phyloP scores from a whole-genome alignment of 2,329 filamentous ascomycete genomes.

The Calonectria honghensis region DNA sequence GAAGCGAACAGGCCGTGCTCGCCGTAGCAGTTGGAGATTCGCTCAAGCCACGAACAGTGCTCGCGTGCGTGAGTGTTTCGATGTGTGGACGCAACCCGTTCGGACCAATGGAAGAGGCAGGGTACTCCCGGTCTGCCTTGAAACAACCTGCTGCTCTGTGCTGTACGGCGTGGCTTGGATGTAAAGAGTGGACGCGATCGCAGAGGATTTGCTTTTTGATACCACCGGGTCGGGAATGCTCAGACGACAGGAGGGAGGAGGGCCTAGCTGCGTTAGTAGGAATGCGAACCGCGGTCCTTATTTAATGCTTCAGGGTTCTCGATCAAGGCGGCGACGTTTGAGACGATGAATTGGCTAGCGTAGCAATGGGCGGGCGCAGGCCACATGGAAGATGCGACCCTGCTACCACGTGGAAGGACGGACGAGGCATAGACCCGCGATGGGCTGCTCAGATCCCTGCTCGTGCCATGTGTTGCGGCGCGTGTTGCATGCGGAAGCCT shows the following conservation, averaged over 20 bases:
- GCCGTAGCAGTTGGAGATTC: background rate
- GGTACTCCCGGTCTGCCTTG: constrained; percentile 5
- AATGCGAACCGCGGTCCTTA: constrained; percentile 16
- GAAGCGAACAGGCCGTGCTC: constrained; percentile 3
- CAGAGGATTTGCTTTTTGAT: constrained; percentile 25
- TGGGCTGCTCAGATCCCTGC: constrained; percentile 14
- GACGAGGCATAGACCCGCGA: background rate
- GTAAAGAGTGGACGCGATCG: constrained; percentile 28
- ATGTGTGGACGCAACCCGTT: constrained; percentile 9
- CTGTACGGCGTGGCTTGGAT: background rate
- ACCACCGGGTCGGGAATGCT: background rate
- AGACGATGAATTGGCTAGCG: constrained; percentile 3
- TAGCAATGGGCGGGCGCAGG: constrained; percentile 9
- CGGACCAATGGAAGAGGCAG: constrained; percentile 15
- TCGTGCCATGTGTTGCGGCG: constrained; percentile 24
- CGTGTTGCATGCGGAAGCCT: constrained; percentile 8
- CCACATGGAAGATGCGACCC: constrained; percentile 31
- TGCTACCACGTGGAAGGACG: constrained; percentile 19
- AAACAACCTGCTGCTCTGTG: background rate
- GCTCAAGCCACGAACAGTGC: constrained; percentile 13
- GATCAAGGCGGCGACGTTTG: constrained; percentile 18
- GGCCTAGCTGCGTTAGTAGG: constrained; percentile 11
- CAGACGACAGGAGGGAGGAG: constrained; percentile 6
- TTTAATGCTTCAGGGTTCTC: constrained; percentile 23
- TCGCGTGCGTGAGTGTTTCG: constrained; percentile 1